Evolutionary conservation across 495 filamentous ascomycete species (phyloP), one percentile per base, ranked within the genome.

Genomic region (Friedmanniomyces simplex): DNA sequence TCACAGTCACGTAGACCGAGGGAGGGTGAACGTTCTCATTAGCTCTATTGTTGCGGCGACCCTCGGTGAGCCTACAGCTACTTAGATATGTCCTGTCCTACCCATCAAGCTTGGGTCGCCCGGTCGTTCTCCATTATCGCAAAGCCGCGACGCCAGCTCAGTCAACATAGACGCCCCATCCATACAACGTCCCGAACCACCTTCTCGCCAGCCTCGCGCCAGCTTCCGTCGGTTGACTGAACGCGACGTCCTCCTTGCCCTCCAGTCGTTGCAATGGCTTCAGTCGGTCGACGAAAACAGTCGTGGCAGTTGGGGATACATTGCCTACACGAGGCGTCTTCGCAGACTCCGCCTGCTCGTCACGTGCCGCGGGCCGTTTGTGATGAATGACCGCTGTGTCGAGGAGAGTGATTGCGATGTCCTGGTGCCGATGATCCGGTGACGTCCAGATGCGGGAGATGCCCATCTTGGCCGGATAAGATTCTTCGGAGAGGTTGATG

Each of bases 361-460:
- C 45, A n/a, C 34, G 4, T 24, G 8, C 34, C 50, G n/a, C 45
- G 13, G 24, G 52, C 14, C 36, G 16, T 63, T 84, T 84, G 39
- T 85, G 79, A 60, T 80, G 78, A 60, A 72, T 76, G 52, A 80
- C 72, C 49, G 82, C 82, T 57, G 76, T 78, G 49, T 88, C 80
- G 51, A 88, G 59, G 50, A 88, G 66, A 58, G 76, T 76, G 58
- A 74, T 71, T 2, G 83, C 85, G 52, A 88, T 76, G 12, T 83
- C 83, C 65, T 77, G 74, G 26, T 80, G 68, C 42, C 84, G 76
- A 46, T 79, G 77, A 16, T 76, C 68, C 11, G 74, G 77, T 13
- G 82, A 86, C 5, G 81, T 84, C 84, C 84, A 88, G 59, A 88
- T 86, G 12, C 84, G 79, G n/a, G 83, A 81, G 39, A 88, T 76